A percentile compares a stretch with the other conserved stretches of the same genome.
Evolutionary conservation across 2,329 filamentous ascomycete genomes (phyloP).

Genomic region (Curvularia lunata): DNA sequence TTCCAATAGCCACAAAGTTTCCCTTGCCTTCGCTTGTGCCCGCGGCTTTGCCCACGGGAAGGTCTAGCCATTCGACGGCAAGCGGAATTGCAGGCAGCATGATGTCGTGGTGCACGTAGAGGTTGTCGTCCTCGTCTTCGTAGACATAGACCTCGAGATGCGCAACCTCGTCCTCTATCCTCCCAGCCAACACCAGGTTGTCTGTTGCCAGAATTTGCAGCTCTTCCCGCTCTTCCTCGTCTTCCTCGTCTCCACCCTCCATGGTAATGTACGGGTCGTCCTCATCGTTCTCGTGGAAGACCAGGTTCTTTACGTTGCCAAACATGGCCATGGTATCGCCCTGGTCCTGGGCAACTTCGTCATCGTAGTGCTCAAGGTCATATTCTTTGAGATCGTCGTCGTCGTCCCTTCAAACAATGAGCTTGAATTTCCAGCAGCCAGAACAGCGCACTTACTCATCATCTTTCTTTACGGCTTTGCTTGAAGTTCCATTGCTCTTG

Average conservation of each 20-base stretch:
- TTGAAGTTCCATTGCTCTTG: slow-evolving; percentile 43
- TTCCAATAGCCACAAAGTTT: slow-evolving; percentile 94
- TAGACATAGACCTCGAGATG: slow-evolving; percentile 98
- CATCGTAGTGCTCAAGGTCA: slow-evolving; percentile 94
- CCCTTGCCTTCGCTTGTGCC: slow-evolving; percentile 67
- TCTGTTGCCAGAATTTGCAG: slow-evolving; percentile 91
- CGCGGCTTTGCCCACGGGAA: slow-evolving; percentile 75
- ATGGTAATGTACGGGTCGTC: slow-evolving; percentile 97
- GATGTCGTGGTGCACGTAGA: slow-evolving; percentile 99
- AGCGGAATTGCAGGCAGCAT: slow-evolving; percentile 98
- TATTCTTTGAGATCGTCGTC: slow-evolving; percentile 96
- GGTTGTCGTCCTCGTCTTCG: slow-evolving; percentile 91
- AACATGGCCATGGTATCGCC: slow-evolving; percentile 87
- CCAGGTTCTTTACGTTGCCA: slow-evolving; percentile 89
- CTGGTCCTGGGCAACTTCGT: slow-evolving; percentile 74
- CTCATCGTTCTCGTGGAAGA: slow-evolving; percentile 92
- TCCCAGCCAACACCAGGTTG: slow-evolving; percentile 88
- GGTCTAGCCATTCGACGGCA: slow-evolving; percentile 92
- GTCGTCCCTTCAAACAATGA: slow-evolving; percentile 42
- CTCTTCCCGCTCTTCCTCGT: slow-evolving; percentile 90
- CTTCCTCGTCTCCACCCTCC: slow-evolving; percentile 69
- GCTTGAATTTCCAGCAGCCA: background rate
- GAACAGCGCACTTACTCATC: slow-evolving; percentile 24
- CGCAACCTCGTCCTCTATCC: slow-evolving; percentile 95
- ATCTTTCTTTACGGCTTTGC: slow-evolving; percentile 30